phyloP scores from a whole-genome alignment of 2,329 filamentous ascomycete genomes.

The Aspergillus glaucus region DNA sequence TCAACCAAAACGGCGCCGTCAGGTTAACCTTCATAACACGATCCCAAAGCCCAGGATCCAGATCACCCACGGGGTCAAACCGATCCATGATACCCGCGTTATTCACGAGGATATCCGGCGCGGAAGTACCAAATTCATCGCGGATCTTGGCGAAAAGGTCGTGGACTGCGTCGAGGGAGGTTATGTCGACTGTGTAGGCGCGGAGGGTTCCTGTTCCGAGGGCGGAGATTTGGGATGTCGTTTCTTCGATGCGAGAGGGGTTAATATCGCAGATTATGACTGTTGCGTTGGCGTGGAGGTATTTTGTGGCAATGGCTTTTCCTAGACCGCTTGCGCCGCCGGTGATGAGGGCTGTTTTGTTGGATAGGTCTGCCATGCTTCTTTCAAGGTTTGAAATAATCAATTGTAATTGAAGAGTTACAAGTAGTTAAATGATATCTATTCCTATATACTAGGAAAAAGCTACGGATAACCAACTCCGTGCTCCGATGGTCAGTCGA shows the following conservation, averaged over 20 bases:
- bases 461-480: too few species aligned
- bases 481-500: too few species aligned
- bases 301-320: conserved; percentile 29
- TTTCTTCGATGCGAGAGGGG: conserved; percentile 17
- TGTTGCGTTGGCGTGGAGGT: conserved; percentile 31
- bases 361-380: not conserved
- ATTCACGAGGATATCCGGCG: conserved; percentile 53
- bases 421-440: too few species aligned
- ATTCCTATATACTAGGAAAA: too few species aligned
- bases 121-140: conserved; percentile 31
- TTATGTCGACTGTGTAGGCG: conserved; percentile 34
- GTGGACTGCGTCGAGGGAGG: conserved; percentile 29
- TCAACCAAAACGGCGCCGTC: conserved; percentile 50
- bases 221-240: conserved; percentile 16
- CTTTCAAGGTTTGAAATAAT: too few species aligned
- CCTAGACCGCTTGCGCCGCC: conserved; percentile 34
- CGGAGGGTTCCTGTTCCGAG: conserved; percentile 12
- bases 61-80: conserved; percentile 48
- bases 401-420: too few species aligned
- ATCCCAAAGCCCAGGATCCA: conserved; percentile 46
- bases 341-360: conserved; percentile 27
- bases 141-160: conserved; percentile 29
- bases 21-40: conserved; percentile 52
- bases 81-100: conserved; percentile 54
- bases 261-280: conserved; percentile 36